Evolutionary conservation across 176 grass and related monocot genomes (phyloP), one percentile per base, ranked within the genome.

Genomic region (bread wheat (Triticum aestivum)): DNA sequence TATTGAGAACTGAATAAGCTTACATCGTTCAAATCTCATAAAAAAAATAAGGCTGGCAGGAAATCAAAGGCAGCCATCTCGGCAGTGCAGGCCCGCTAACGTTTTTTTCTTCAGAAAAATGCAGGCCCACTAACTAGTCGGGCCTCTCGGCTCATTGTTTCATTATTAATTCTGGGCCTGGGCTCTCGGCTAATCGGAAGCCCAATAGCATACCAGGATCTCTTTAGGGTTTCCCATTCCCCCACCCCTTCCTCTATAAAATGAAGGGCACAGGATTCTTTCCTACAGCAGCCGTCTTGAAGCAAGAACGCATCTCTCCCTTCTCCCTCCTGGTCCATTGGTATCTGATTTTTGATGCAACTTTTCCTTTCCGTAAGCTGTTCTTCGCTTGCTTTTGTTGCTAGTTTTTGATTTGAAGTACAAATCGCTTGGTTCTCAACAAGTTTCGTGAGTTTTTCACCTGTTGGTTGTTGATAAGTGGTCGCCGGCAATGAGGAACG

Each of bases 401-500:
- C 2, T 21, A 73, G 3, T 18, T 18, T 18, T 56, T 56, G 2
- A 20, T 18, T 56, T 56, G 6, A 20, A 20, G 20, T 17, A 20
- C 52, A 56, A 56, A 56, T 18, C 52, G 52, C 17, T 58, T 58
- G 52, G 17, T 56, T 56, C 52, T 6, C 3, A 20, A 5, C 18
- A 20, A 20, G 17, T 59, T 59, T 59, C 2, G 2, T 2, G 51
- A 54, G 15, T 59, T 2, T 20, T 59, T 59, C 7, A 18, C 32
- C 65, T 35, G 6, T 33, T 33, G 45, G 2, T 1, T 30, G 1
- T 32, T 1, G 6, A 0, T 9, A n/a, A n/a, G 9, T 29, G 32
- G 0, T 27, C 11, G 81, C 21, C 38, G 66, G 91, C 94, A 11
- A 88, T 93, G 94, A 95, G 84, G 94, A 95, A 79, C 68, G 49